Conservation (phyloP, 257 asterid species). For the Echium plantagineum region DNA sequence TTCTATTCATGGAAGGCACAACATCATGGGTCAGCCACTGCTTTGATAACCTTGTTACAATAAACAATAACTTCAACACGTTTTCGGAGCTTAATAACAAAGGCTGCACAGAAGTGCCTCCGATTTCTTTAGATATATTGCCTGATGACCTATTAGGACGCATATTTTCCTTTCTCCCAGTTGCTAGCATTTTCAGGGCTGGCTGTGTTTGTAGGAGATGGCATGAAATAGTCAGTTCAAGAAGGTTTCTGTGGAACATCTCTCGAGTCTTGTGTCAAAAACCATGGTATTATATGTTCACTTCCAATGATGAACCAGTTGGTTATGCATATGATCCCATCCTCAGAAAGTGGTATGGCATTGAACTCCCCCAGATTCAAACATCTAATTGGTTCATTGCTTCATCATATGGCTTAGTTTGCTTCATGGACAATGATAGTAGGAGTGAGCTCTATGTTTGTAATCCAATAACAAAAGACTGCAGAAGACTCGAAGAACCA, state of each 20-base stretch:
- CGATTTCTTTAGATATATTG: constrained; percentile 51
- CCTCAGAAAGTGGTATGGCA: constrained; percentile 61
- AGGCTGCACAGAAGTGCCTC: constrained; percentile 26
- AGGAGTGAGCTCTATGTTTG: constrained; percentile 59
- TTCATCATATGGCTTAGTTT: constrained; percentile 70
- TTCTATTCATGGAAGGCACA: constrained; percentile 59
- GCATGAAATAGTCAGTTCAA: constrained; percentile 64
- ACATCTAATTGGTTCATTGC: constrained; percentile 69
- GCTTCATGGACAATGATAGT: constrained; percentile 83
- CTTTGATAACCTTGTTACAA: constrained; percentile 19
- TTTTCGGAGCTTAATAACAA: constrained; percentile 45
- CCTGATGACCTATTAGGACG: constrained; percentile 90
- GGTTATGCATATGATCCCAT: constrained; percentile 81
- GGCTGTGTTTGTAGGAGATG: constrained; percentile 80
- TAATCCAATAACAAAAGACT: constrained; percentile 58
- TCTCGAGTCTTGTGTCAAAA: constrained; percentile 39
- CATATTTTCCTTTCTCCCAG: constrained; percentile 62
- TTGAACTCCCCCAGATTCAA: constrained; percentile 72
- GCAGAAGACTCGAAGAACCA: constrained; percentile 44
- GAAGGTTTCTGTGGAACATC: constrained; percentile 56
- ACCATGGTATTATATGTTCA: constrained; percentile 98
- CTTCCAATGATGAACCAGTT: constrained; percentile 71
- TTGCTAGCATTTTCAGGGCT: constrained; percentile 70
- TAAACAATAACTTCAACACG: constrained; percentile 22
- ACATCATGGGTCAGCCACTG: constrained; percentile 81